Conservation (phyloP, 2,329 filamentous ascomycete species). For the Calonectria fujianensis region DNA sequence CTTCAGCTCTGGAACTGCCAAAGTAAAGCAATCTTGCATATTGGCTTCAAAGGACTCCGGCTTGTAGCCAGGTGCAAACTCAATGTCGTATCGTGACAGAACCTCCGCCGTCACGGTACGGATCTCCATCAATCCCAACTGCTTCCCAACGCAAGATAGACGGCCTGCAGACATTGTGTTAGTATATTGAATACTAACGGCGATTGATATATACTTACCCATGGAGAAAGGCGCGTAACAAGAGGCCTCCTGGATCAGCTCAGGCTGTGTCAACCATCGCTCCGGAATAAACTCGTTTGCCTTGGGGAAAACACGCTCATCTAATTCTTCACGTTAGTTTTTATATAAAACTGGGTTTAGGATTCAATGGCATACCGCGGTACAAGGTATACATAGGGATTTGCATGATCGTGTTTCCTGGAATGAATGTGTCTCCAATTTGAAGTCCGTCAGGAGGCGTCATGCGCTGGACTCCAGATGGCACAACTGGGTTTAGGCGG, state of each 20-base stretch:
- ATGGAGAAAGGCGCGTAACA: constrained; percentile 55
- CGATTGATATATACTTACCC: constrained; percentile 43
- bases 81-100: background rate
- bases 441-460: constrained; percentile 61
- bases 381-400: constrained; percentile 43
- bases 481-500: constrained; percentile 60
- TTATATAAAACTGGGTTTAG: no score
- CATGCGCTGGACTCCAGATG: constrained; percentile 56
- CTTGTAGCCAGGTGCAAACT: background rate
- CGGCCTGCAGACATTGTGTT: constrained; percentile 48
- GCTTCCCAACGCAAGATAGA: constrained; percentile 61
- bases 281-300: constrained; percentile 57
- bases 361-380: constrained; percentile 12
- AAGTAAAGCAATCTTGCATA: constrained; percentile 18
- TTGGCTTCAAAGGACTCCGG: background rate
- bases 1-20: constrained; percentile 1
- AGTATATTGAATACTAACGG: background rate
- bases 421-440: constrained; percentile 59
- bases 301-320: constrained; percentile 38
- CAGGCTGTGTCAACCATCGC: constrained; percentile 58
- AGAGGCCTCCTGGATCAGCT: constrained; percentile 51
- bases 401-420: constrained; percentile 59
- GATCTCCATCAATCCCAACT: constrained; percentile 59
- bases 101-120: constrained; percentile 18
- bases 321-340: constrained; percentile 32